phyloP scores from a whole-genome alignment of 495 filamentous ascomycete genomes.

The Aspergillus nidulans region DNA sequence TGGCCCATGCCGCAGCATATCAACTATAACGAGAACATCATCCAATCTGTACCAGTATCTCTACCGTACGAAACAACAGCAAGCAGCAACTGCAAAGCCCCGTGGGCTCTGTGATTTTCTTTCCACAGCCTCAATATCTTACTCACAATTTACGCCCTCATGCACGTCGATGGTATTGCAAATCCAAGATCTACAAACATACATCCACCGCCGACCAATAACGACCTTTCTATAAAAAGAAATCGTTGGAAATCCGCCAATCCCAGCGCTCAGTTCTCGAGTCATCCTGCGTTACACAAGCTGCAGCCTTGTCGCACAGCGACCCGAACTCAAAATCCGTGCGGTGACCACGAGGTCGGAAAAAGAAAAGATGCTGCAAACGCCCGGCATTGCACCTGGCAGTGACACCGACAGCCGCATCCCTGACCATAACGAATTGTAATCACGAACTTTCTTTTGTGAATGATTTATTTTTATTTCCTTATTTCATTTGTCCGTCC shows the following conservation, averaged over 20 bases:
- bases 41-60: constrained; percentile 4
- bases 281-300: not conserved
- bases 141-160: not conserved
- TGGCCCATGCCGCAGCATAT: constrained; percentile 38
- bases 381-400: not conserved
- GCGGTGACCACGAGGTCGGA: not conserved
- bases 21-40: constrained; percentile 34
- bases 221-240: not conserved
- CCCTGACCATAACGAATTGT: not conserved
- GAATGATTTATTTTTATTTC: not conserved
- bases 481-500: not conserved
- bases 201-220: not conserved
- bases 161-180: not conserved
- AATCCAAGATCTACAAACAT: not conserved
- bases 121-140: not conserved
- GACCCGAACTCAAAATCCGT: not conserved
- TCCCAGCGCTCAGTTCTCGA: not conserved
- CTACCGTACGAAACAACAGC: constrained; percentile 1
- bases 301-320: constrained; percentile 3
- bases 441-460: not conserved
- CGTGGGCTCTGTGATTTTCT: constrained; percentile 10
- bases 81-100: constrained; percentile 2
- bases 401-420: not conserved
- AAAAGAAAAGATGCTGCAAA: not conserved
- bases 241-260: not conserved